These are phyloP conservation scores for Aegilops umbellulata DNA, from an alignment of 176 grass and related monocot species.

Conservation along the genomic window DNA sequence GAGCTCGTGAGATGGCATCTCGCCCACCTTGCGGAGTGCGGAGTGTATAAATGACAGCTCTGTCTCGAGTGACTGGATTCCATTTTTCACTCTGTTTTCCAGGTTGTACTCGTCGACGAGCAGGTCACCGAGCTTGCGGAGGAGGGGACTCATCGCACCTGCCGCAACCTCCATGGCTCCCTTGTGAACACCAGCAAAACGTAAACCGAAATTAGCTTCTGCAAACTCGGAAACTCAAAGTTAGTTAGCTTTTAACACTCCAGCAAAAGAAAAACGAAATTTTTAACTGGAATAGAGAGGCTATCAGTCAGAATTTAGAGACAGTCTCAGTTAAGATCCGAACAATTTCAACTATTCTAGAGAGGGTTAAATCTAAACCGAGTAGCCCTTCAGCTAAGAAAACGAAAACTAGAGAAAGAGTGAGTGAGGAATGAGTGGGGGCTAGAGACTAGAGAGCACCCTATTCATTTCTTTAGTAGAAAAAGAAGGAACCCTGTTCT, in stretches of 20 bases:
- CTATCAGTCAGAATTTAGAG: background rate
- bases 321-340: background rate
- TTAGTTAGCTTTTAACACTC: background rate
- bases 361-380: background rate
- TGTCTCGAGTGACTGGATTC: background rate
- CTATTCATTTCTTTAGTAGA: too few relatives aligned
- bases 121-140: background rate
- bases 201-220: too few relatives aligned
- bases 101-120: background rate
- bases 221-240: too few relatives aligned
- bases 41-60: background rate
- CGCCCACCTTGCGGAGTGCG: too few relatives aligned
- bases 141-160: background rate
- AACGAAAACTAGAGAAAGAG: too few relatives aligned
- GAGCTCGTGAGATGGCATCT: too few relatives aligned
- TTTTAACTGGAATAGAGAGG: background rate
- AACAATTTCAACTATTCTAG: background rate
- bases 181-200: background rate
- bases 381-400: background rate
- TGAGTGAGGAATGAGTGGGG: too few relatives aligned
- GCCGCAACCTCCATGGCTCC: background rate
- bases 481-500: too few relatives aligned
- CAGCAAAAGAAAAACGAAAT: background rate
- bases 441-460: too few relatives aligned
- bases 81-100: background rate